phyloP scores from a whole-genome alignment of 2,329 filamentous ascomycete genomes.

The Phyllosticta citribraziliensis region DNA sequence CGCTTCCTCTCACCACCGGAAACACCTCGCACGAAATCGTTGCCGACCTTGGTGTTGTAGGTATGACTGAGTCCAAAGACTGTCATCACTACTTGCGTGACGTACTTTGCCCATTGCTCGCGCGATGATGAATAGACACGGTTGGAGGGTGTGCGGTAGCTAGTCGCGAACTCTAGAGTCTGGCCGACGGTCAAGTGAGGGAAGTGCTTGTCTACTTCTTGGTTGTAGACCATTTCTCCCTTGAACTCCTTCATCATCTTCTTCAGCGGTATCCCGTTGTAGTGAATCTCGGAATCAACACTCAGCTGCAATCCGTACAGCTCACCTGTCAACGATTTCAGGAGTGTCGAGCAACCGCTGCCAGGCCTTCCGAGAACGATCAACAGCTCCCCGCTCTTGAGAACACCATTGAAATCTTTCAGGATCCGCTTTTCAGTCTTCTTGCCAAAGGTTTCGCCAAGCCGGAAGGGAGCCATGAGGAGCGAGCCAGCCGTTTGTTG shows the following conservation, averaged over 20 bases:
- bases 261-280: slow-evolving; percentile 37
- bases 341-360: slow-evolving; percentile 53
- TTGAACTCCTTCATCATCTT: slow-evolving; percentile 39
- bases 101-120: slow-evolving; percentile 34
- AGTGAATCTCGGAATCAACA: slow-evolving; percentile 45
- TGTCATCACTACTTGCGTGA: slow-evolving; percentile 43
- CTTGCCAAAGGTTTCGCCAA: slow-evolving; percentile 45
- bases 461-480: slow-evolving; percentile 47
- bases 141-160: slow-evolving; percentile 40
- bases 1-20: slow-evolving; percentile 53
- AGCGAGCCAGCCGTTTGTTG: slow-evolving; percentile 57
- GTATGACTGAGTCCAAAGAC: slow-evolving; percentile 48
- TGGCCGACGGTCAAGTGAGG: slow-evolving; percentile 48
- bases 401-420: slow-evolving; percentile 42
- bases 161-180: slow-evolving; percentile 47
- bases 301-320: slow-evolving; percentile 48
- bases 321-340: slow-evolving; percentile 54
- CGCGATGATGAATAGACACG: slow-evolving; percentile 28
- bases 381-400: slow-evolving; percentile 41
- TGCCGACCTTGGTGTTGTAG: slow-evolving; percentile 44
- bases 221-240: slow-evolving; percentile 37
- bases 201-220: slow-evolving; percentile 44
- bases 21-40: slow-evolving; percentile 52
- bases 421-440: slow-evolving; percentile 46
- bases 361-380: slow-evolving; percentile 40